Percentiles rank a stretch among this genome's conserved stretches.
phyloP scores from a whole-genome alignment of 805 yeast species.

The Metschnikowia sp. region DNA sequence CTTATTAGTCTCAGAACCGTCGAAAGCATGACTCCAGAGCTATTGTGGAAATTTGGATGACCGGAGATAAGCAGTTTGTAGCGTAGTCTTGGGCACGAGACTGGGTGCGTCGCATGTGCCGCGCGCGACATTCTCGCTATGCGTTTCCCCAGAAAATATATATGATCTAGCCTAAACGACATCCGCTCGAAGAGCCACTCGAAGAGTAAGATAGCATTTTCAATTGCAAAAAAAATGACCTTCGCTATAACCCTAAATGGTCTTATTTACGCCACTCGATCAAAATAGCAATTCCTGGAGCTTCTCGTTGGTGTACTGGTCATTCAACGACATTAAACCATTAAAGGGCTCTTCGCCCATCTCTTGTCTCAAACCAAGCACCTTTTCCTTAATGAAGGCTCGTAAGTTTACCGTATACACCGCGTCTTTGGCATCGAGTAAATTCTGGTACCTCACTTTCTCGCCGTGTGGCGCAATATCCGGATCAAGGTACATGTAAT shows the following conservation, averaged over 20 bases:
- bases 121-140: neutral
- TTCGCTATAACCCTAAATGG: neutral
- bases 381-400: constrained; percentile 34
- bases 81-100: neutral
- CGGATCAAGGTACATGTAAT: constrained; percentile 39
- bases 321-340: constrained; percentile 33
- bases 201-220: neutral
- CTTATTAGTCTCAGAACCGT: constrained; percentile 5
- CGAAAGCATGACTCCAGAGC: neutral
- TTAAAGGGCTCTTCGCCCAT: constrained; percentile 31
- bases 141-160: no score
- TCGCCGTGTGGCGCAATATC: constrained; percentile 43
- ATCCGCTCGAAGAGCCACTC: neutral
- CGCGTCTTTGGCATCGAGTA: constrained; percentile 32
- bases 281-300: constrained; percentile 18
- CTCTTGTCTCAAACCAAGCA: constrained; percentile 24
- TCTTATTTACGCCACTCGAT: neutral
- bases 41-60: neutral
- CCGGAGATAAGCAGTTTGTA: neutral
- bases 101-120: no score
- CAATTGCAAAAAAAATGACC: neutral
- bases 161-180: no score
- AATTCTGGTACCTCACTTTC: constrained; percentile 32
- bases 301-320: constrained; percentile 33
- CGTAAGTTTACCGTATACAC: constrained; percentile 46